Percentiles rank a stretch among this genome's conserved stretches.
These are phyloP conservation scores for Hypoxylon crocopeplum DNA, from an alignment of 495 filamentous ascomycete genomes.

Conservation along the genomic window DNA sequence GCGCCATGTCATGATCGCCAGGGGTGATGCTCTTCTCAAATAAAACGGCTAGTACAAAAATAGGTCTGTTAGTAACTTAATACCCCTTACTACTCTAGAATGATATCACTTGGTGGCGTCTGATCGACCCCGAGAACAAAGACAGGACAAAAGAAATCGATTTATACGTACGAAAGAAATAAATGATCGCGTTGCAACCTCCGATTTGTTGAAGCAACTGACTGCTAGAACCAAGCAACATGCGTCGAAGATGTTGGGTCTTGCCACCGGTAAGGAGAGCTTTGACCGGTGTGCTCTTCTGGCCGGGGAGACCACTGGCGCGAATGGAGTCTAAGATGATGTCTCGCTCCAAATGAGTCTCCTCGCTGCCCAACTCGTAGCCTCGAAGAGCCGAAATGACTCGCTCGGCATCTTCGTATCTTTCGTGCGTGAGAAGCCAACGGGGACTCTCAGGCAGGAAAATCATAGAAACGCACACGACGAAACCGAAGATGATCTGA, in stretches of 20 bases:
- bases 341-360: slow-evolving; percentile 60
- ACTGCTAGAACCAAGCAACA: slow-evolving; percentile 61
- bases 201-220: slow-evolving; percentile 77
- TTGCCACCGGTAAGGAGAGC: slow-evolving; percentile 64
- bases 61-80: too few relatives aligned
- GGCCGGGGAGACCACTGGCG: slow-evolving; percentile 46
- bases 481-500: slow-evolving; percentile 70
- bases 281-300: slow-evolving; percentile 52
- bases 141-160: too few relatives aligned
- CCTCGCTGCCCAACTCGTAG: slow-evolving; percentile 59
- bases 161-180: too few relatives aligned
- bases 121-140: too few relatives aligned
- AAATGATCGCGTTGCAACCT: slow-evolving; percentile 72
- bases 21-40: slow-evolving; percentile 47
- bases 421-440: slow-evolving; percentile 71
- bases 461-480: slow-evolving; percentile 67
- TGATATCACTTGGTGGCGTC: too few relatives aligned
- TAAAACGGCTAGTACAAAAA: slow-evolving; percentile 32
- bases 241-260: slow-evolving; percentile 64
- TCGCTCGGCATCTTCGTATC: slow-evolving; percentile 65
- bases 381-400: slow-evolving; percentile 69
- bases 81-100: too few relatives aligned
- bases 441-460: slow-evolving; percentile 74
- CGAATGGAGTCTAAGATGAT: slow-evolving; percentile 65
- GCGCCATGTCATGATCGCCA: slow-evolving; percentile 28